A percentile compares a stretch with the other conserved stretches of the same genome.
phyloP scores from a whole-genome alignment of 1,284 basidiomycete genomes.

The Cryptococcus sp. region DNA sequence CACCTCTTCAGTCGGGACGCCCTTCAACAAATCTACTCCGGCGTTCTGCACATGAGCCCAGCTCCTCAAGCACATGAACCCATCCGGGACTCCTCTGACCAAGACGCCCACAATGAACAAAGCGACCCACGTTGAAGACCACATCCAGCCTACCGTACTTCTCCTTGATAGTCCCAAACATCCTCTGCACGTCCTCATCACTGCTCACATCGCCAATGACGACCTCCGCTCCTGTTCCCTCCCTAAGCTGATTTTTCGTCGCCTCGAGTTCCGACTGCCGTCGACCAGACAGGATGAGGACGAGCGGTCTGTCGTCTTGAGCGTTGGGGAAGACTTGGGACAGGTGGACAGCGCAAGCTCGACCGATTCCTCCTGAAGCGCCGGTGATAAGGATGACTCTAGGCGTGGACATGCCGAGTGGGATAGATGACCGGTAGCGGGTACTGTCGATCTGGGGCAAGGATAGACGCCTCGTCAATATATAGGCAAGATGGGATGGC shows the following conservation, averaged over 20 bases:
- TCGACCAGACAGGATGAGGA: conserved; percentile 55
- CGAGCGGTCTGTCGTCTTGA: conserved; percentile 55
- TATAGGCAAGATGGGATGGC: too few relatives aligned
- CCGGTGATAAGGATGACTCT: conserved; percentile 34
- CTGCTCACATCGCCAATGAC: conserved; percentile 59
- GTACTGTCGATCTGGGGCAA: too few relatives aligned
- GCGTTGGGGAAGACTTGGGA: conserved; percentile 47
- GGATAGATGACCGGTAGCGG: too few relatives aligned
- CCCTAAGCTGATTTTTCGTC: conserved; percentile 51
- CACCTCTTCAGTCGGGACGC: conserved; percentile 56
- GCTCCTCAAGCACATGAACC: background rate
- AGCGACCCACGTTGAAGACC: conserved; percentile 62
- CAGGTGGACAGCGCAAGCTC: conserved; percentile 50
- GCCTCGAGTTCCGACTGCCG: conserved; percentile 55
- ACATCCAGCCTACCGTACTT: conserved; percentile 59
- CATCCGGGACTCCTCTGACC: too few relatives aligned
- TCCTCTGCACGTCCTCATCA: conserved; percentile 54
- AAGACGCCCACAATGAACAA: too few relatives aligned
- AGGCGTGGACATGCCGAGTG: conserved; percentile 8
- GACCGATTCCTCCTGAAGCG: conserved; percentile 49
- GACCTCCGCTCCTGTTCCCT: conserved; percentile 39
- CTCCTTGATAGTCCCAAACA: conserved; percentile 54
- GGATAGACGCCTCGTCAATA: too few relatives aligned
- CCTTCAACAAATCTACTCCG: conserved; percentile 53
- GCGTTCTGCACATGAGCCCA: conserved; percentile 33